Evolutionary conservation across 306 rosid genomes (phyloP), one percentile per base, ranked within the genome.

Genomic region (Sicyos baderoa): DNA sequence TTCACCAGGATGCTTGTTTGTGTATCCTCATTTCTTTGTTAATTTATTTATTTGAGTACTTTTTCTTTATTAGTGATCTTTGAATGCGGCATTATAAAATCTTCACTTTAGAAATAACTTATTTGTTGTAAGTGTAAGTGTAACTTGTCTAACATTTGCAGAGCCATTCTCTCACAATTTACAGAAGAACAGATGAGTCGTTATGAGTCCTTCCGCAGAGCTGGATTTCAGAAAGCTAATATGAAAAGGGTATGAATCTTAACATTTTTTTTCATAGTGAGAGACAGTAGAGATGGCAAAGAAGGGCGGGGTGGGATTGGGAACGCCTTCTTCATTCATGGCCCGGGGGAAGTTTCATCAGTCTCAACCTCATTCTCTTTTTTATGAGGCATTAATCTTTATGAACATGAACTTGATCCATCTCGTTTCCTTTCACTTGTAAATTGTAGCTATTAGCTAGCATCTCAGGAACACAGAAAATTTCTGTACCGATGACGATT

Each of bases 151-250:
- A 13, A 12, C 14, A 37, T 29, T 68, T 54, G 63, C 83, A 91
- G 97, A 89, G 84, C 85, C 35, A 86, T 90, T 66, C 80, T 93
- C 27, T 86, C 95, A 0, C 97, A 85, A 47, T 93, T 93, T 76
- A 81, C 96, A 7, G 95, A 88, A 78, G 88, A 84, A 74, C 99
- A 94, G 77, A 90, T 94, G 97, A 93, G 95, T 66, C 79, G 99
- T 66, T 93, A 93, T 6, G 99, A 93, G 74, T 93, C 97, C 8
- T 90, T 90, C 54, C 83, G 99, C 23, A 85, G 97, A 77, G 94
- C 96, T 71, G 97, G 97, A 27, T 94, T 94, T 81, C 97, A 90
- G 84, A 94, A 79, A 76, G 80, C 97, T 66, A 90, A 83, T 79
- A 90, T 90, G 97, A 88, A 88, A 83, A 83, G 95, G 89, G 98